A percentile compares a stretch with the other conserved stretches of the same genome.
Conservation (phyloP, 2,329 filamentous ascomycete genomes). For the Arthroderma uncinatum region DNA sequence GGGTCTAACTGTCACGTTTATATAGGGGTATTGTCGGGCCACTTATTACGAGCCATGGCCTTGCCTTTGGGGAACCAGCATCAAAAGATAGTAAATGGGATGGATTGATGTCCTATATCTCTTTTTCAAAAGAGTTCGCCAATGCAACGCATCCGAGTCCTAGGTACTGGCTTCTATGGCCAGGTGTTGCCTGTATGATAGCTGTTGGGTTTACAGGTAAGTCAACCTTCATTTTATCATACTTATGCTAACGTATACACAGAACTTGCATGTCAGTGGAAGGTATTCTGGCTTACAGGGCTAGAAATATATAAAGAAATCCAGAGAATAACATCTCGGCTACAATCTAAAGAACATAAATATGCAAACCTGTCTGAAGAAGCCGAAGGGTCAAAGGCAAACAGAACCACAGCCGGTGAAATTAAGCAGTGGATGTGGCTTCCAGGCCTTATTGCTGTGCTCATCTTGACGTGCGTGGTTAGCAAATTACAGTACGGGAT, state of each 20-base stretch:
- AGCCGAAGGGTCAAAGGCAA: background rate
- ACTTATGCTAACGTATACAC: background rate
- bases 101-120: slow-evolving; percentile 30
- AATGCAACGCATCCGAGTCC: slow-evolving; percentile 30
- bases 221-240: background rate
- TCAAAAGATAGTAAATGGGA: slow-evolving; percentile 11
- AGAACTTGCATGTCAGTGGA: slow-evolving; percentile 12
- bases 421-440: slow-evolving; percentile 12
- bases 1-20: background rate
- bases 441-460: slow-evolving; percentile 8
- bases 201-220: slow-evolving; percentile 9
- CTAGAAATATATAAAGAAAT: slow-evolving; percentile 2
- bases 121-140: slow-evolving; percentile 13
- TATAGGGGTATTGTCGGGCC: slow-evolving; percentile 44
- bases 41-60: slow-evolving; percentile 43
- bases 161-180: slow-evolving; percentile 44
- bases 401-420: background rate
- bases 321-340: background rate
- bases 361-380: slow-evolving; percentile 7
- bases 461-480: slow-evolving; percentile 5
- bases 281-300: slow-evolving; percentile 10
- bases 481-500: slow-evolving; percentile 9
- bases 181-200: slow-evolving; percentile 16
- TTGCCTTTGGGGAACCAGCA: slow-evolving; percentile 33
- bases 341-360: slow-evolving; percentile 1